These are phyloP conservation scores for Candida xyloterini DNA, from an alignment of 805 yeast genomes.

Conservation along the genomic window DNA sequence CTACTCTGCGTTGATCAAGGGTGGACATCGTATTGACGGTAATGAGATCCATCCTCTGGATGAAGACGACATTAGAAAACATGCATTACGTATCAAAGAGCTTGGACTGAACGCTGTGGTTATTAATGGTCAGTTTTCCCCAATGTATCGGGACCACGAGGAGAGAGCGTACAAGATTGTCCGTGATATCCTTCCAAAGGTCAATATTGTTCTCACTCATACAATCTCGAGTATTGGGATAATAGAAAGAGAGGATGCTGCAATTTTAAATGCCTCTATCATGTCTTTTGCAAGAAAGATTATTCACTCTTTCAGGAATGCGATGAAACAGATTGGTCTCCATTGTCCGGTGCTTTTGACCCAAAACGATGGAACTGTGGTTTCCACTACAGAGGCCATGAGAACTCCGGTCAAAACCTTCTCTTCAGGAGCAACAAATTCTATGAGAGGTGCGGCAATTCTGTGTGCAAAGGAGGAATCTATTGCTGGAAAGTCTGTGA, in stretches of 20 bases:
- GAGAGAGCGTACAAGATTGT: constrained; percentile 1
- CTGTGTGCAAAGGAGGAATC: constrained; percentile 4
- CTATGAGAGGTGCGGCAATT: constrained; percentile 11
- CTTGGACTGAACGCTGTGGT: constrained; percentile 3
- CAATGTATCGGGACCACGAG: constrained; percentile 5
- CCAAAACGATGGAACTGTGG: constrained; percentile 10
- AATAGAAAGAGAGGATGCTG: constrained; percentile 8
- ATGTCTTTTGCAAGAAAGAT: constrained; percentile 5
- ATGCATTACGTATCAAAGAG: background rate
- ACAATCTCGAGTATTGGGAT: constrained; percentile 4
- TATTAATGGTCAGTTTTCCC: constrained; percentile 3
- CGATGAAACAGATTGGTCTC: constrained; percentile 2
- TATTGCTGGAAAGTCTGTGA: background rate
- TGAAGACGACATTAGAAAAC: constrained; percentile 1
- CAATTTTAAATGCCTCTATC: constrained; percentile 7
- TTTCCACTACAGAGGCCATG: constrained; percentile 5
- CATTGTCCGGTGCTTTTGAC: constrained; percentile 4
- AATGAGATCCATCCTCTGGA: constrained; percentile 6
- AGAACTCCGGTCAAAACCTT: constrained; percentile 7
- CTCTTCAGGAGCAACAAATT: constrained; percentile 11
- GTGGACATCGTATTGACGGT: constrained; percentile 8
- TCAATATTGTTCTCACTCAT: constrained; percentile 4
- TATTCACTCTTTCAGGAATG: constrained; percentile 3
- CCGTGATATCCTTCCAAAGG: background rate
- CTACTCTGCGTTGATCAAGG: constrained; percentile 2